These are phyloP conservation scores for Diaporthe amygdali DNA, from an alignment of 2,329 filamentous ascomycete species.

Conservation along the genomic window DNA sequence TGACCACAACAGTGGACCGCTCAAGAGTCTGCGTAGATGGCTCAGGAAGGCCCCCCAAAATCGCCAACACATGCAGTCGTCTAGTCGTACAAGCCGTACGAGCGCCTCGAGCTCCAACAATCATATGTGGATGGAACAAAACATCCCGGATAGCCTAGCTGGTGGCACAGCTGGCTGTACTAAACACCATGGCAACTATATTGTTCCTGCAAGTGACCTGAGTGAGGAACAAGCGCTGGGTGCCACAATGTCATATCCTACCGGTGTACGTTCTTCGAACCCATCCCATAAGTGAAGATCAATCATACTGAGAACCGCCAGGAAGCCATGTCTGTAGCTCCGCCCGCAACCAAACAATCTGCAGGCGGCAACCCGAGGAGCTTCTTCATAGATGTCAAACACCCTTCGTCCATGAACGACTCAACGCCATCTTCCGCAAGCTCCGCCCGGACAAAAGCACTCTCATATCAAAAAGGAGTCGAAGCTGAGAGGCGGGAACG, in stretches of 20 bases:
- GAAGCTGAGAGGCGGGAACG: slow-evolving; percentile 32
- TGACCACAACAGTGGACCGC: not conserved
- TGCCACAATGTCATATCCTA: slow-evolving; percentile 16
- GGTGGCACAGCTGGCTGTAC: not conserved
- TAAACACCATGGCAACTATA: not conserved
- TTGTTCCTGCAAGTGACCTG: not conserved
- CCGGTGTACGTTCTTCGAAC: slow-evolving; percentile 5
- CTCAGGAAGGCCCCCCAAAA: not conserved
- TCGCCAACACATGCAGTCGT: not conserved
- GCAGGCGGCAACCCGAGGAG: not conserved
- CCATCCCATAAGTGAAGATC: not conserved
- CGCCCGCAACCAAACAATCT: slow-evolving; percentile 1
- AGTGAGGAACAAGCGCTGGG: not conserved
- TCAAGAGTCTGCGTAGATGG: slow-evolving; percentile 14
- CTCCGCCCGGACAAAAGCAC: not conserved
- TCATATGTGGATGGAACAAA: not conserved
- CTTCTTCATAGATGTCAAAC: slow-evolving; percentile 12
- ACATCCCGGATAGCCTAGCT: not conserved
- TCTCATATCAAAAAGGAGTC: not conserved
- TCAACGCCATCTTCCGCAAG: not conserved
- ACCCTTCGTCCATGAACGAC: not conserved
- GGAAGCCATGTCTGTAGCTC: slow-evolving; percentile 6
- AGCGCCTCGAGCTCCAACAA: not conserved
- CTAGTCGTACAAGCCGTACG: not conserved
- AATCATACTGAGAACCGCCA: not conserved